phyloP scores from a whole-genome alignment of 257 asterid species.

The Rhazya stricta region DNA sequence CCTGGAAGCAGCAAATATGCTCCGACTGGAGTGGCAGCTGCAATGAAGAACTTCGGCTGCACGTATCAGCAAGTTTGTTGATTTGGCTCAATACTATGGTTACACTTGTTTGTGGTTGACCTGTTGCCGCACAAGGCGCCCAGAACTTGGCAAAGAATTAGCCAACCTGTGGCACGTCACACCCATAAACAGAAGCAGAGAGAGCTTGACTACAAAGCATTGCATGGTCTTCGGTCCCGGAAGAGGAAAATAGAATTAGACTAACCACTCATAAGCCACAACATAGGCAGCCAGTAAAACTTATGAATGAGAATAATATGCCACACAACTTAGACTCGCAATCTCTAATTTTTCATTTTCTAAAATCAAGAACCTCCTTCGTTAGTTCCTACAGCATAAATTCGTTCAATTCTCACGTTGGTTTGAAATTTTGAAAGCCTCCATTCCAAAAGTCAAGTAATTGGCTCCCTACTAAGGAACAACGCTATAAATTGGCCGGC shows the following conservation, averaged over 20 bases:
- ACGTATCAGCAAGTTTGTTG: neutral
- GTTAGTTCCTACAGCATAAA: neutral
- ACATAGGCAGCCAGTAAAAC: neutral
- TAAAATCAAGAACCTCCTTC: conserved; percentile 11
- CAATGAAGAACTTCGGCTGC: neutral
- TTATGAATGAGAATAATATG: conserved; percentile 2
- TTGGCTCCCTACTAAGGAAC: neutral
- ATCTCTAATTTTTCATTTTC: conserved; percentile 4
- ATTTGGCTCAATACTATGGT: neutral
- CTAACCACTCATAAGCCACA: too few relatives aligned
- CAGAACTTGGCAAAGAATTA: too few relatives aligned
- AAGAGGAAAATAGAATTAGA: neutral
- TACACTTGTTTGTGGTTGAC: neutral
- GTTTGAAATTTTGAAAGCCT: neutral
- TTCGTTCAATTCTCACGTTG: neutral
- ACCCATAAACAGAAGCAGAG: neutral
- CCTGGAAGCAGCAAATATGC: too few relatives aligned
- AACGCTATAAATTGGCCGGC: conserved; percentile 3
- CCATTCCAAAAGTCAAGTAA: conserved; percentile 8
- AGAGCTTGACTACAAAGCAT: neutral
- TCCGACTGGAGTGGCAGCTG: too few relatives aligned
- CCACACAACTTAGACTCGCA: conserved; percentile 19
- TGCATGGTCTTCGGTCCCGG: neutral
- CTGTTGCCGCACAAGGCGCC: too few relatives aligned
- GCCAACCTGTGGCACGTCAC: too few relatives aligned